Evolutionary conservation across 2,329 filamentous ascomycete genomes (phyloP), one percentile per base, ranked within the genome.

Genomic region (Fusarium nematophilum): DNA sequence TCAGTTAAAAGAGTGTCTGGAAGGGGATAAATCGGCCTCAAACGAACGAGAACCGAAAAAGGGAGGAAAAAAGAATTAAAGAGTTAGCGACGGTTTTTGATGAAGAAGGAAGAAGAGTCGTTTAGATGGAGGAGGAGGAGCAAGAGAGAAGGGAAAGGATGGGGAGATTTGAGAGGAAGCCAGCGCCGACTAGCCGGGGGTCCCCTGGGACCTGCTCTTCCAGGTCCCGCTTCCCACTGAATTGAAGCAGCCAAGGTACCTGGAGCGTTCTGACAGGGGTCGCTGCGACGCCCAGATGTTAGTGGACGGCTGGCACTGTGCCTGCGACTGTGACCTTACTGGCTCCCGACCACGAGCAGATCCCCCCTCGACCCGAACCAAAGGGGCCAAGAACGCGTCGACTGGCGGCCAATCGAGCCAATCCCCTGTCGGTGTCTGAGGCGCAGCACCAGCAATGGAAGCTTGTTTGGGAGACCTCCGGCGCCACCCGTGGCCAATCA

Each of bases 1-100:
- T 48, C 30, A 40, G 47, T 64, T 43, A 62, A 70, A 71, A 64
- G 70, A 72, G 69, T 70, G 70, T 64, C 70, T 54, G 70, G 69
- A 72, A 72, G 45, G 44, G 45, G 56, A 57, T 65, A 55, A 66
- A 62, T 64, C 57, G 59, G 64, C 49, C 65, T 68, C 65, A 59
- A 57, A 36, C 18, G 50, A 36, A 56, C 54, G 65, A 69, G 65
- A 65, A 64, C 64, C 51, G 57, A 54, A 40, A 53, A 58, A 52
- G 62, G 49, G 57, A 67, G 56, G 49, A 54, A 59, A 54, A 37
- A 57, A 58, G 57, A 57, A 66, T 66, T 68, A 68, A 67, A 63
- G 62, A 63, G 56, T 47, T 61, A 64, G 65, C 47, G 67, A 69
- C 65, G 42, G 59, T 57, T 21, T 21, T 21, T 63, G 53, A 57